phyloP scores from a whole-genome alignment of 768 basidiomycete species.

The Gymnopilus dilepis region DNA sequence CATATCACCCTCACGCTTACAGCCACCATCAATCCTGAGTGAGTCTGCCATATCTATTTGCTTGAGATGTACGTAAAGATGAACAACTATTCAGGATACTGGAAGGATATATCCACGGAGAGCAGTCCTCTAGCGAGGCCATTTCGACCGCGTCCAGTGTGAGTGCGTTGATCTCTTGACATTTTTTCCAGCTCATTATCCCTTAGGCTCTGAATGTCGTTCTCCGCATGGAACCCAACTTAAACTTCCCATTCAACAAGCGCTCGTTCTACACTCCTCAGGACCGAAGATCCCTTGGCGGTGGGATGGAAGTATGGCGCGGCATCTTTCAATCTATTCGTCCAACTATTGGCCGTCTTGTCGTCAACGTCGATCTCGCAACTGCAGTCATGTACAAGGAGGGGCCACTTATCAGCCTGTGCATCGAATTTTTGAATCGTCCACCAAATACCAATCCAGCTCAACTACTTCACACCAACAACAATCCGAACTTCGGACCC shows the following conservation, averaged over 20 bases:
- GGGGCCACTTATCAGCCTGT: constrained; percentile 62
- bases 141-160: constrained; percentile 65
- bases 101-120: constrained; percentile 59
- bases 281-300: constrained; percentile 58
- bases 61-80: not conserved
- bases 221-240: constrained; percentile 74
- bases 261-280: constrained; percentile 73
- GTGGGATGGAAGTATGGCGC: constrained; percentile 74
- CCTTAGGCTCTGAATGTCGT: constrained; percentile 73
- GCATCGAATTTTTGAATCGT: constrained; percentile 55
- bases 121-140: constrained; percentile 64
- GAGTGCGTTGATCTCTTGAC: constrained; percentile 17
- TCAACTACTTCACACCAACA: constrained; percentile 26
- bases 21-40: constrained; percentile 43
- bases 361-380: constrained; percentile 80
- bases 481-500: constrained; percentile 48
- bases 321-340: constrained; percentile 84
- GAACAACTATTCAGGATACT: constrained; percentile 30
- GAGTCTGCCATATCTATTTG: constrained; percentile 3
- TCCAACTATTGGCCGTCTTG: constrained; percentile 63
- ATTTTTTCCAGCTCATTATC: not conserved
- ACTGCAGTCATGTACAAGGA: constrained; percentile 78
- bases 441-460: not conserved
- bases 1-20: constrained; percentile 65
- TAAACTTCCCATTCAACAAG: constrained; percentile 72